Evolutionary conservation across 768 basidiomycete species (phyloP), one percentile per base, ranked within the genome.

Genomic region (Naganishia friedmannii): DNA sequence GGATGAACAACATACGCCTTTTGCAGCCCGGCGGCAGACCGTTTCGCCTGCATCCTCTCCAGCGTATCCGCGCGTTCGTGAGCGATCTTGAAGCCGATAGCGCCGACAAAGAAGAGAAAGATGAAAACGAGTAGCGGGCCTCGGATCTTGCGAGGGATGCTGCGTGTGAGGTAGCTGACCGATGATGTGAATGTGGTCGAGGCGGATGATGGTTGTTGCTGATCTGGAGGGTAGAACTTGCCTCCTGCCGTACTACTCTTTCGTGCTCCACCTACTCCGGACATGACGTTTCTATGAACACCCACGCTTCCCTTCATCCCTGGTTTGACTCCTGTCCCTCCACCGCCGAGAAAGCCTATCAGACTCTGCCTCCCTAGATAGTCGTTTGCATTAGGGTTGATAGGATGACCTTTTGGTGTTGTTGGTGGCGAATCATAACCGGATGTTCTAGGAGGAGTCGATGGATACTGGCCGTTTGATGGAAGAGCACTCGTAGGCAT

Each of bases 111-210:
- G 53, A 73, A 65, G 45, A 79, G 54, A 39, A 71, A 31, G 65
- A 77, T 21, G 65, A 76, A 70, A 63, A 77, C 70, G 54, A 77
- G 28, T 26, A 79, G 53, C 9, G 76, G 26, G 0, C 77, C 75
- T 23, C 79, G 75, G 17, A 73, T 53, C 65, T 77, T 72, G 3
- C 79, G 73, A n/a, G 79, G 77, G 29, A 80, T 70, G n/a, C 60
- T 42, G 13, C 78, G 77, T 32, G 78, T 71, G 39, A 80, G 69
- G 71, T 77, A 75, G 37, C 70, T 63, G 34, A 77, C 34, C 32
- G 76, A 74, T 10, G 75, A 71, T 7, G 68, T 72, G 72, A 74
- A 77, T n/a, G 77, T 66, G 15, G 58, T 70, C 66, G 70, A 56
- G 39, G 73, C 70, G 8, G 74, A 54, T 42, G 42, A 42, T 42